A percentile compares a stretch with the other conserved stretches of the same genome.
Evolutionary conservation across 2,329 filamentous ascomycete genomes (phyloP).

Genomic region (Verticillium tricorpus): DNA sequence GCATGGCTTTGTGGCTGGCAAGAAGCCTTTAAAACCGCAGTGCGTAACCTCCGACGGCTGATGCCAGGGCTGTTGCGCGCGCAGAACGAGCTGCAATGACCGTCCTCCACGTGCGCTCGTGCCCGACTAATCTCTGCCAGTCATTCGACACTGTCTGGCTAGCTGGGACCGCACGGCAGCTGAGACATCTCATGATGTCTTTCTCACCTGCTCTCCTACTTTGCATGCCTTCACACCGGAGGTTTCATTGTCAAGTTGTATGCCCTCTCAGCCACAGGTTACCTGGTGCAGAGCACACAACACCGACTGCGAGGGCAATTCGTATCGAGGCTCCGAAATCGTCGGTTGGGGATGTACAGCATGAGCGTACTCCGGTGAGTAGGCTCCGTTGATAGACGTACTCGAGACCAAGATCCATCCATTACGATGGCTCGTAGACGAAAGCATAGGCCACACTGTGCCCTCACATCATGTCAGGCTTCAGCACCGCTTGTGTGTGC

Average conservation of each 20-base stretch:
- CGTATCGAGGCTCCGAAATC: slow-evolving; percentile 11
- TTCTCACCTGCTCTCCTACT: background rate
- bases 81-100: background rate
- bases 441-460: background rate
- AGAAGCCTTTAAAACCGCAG: background rate
- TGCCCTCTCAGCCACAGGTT: background rate
- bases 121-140: background rate
- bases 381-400: background rate
- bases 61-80: background rate
- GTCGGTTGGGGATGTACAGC: slow-evolving; percentile 6
- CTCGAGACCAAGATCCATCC: background rate
- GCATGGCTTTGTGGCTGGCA: background rate
- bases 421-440: no score
- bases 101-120: background rate
- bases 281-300: background rate
- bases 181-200: slow-evolving; percentile 6
- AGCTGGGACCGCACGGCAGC: background rate
- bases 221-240: background rate
- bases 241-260: background rate
- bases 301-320: slow-evolving; percentile 2
- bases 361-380: background rate
- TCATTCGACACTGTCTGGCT: background rate
- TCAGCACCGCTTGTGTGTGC: background rate
- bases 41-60: background rate
- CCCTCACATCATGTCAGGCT: background rate